Base-by-base conservation (phyloP, 768 basidiomycete species). In the Naganishia vaughanmartiniae region DNA sequence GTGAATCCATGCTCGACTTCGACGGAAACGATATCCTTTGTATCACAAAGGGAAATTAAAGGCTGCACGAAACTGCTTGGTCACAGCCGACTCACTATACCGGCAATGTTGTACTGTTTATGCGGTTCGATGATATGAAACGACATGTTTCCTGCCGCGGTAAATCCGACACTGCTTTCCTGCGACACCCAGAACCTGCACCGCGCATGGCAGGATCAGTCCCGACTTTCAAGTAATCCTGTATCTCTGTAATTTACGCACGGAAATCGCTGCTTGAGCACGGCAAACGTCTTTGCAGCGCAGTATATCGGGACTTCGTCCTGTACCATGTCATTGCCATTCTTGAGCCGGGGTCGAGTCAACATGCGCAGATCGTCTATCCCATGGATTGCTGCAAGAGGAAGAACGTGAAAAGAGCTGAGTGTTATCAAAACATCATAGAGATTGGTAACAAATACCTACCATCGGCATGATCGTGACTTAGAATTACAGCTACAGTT, bases 381-480 rank as follows among this genome's bases (percentile, higher is more conserved):
- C 1, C 55, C 55, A 19, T 30, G 33, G 9, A 56, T 56, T 2
- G 55, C 55, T 56, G 53, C 53, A 30, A n/a, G n/a, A 54, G 53
- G n/a, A 54, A 54, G n/a, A 11, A 10, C 4, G n/a, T 1, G 3
- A n/a, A 54, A 5, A 1, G 17, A 54, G 53, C n/a, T 24, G 28
- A 15, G 9, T n/a, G 9, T 11, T 15, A 30, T 3, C 3, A n/a
- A 42, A 15, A 9, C 28, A 26, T 24, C 15, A 24, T 24, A 17
- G 3, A 24, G 17, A 9, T 9, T 24, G n/a, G n/a, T n/a, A 24
- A 24, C 4, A 17, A 2, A 5, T 3, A 54, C 53, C 1, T 56
- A 56, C 55, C 55, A 33, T 56, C 55, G 28, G 55, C 55, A 33
- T 56, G 55, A 21, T 56, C 55, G n/a, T 56, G 55, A 33, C 55